A percentile compares a stretch with the other conserved stretches of the same genome.
Evolutionary conservation across 2,329 filamentous ascomycete genomes (phyloP).

Genomic region (Verticillium isaacii): DNA sequence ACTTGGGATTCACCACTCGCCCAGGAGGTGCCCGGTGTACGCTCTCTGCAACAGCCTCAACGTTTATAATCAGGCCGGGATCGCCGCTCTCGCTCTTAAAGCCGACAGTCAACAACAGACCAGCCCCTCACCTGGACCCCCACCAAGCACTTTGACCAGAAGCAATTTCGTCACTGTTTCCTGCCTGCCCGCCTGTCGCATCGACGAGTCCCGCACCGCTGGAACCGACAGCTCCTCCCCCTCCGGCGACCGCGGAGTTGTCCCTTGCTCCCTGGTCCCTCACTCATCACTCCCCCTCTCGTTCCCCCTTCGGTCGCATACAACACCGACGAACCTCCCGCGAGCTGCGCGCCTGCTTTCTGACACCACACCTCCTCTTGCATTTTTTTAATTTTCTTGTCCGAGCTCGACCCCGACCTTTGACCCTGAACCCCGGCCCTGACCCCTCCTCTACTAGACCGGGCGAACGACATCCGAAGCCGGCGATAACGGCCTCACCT

Average conservation of each 20-base stretch:
- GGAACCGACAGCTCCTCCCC: not conserved
- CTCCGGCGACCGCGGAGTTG: not conserved
- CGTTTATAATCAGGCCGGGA: not conserved
- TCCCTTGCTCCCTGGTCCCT: not conserved
- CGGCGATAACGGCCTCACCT: not conserved
- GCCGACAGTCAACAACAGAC: not conserved
- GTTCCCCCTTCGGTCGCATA: not conserved
- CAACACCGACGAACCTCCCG: constrained; percentile 1
- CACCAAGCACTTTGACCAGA: not conserved
- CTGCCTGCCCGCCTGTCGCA: not conserved
- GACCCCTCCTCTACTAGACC: not conserved
- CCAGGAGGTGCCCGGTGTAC: not conserved
- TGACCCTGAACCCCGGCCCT: not conserved
- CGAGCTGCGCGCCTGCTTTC: not conserved
- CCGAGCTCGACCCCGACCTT: not conserved
- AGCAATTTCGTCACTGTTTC: not conserved
- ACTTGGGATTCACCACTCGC: not conserved
- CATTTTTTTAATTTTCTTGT: not conserved
- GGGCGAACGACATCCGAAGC: not conserved
- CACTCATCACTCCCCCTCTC: not conserved
- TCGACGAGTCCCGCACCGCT: not conserved
- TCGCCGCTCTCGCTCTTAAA: not conserved
- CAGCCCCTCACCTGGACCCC: not conserved
- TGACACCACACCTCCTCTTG: not conserved
- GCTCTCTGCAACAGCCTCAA: not conserved